Evolutionary conservation across 305 asterid genomes (phyloP).

Genomic region (Striga hermonthica): DNA sequence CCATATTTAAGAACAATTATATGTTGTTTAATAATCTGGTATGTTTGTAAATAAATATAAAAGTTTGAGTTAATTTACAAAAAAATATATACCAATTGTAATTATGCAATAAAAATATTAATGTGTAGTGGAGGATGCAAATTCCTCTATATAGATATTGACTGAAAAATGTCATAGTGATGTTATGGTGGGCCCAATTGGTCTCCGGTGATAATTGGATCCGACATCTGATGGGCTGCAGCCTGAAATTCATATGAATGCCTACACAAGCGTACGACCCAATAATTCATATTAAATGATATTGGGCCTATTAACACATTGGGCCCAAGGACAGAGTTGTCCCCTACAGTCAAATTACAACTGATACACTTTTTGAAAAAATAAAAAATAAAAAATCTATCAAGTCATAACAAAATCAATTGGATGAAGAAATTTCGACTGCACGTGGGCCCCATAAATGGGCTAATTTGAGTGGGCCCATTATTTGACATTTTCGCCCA

Average conservation of each 20-base stretch:
- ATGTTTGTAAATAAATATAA: too few relatives aligned
- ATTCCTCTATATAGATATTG: too few relatives aligned
- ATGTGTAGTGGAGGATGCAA: too few relatives aligned
- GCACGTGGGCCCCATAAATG: slow-evolving; percentile 4
- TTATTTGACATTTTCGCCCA: slow-evolving; percentile 24
- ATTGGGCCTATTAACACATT: slow-evolving; percentile 20
- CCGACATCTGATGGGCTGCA: slow-evolving; percentile 32
- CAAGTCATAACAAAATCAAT: background rate
- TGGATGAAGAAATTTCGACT: background rate
- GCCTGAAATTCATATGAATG: slow-evolving; percentile 15
- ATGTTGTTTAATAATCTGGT: too few relatives aligned
- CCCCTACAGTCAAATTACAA: too few relatives aligned
- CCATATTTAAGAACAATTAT: too few relatives aligned
- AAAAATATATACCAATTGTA: too few relatives aligned
- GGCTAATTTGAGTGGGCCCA: slow-evolving; percentile 33
- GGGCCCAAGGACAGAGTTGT: slow-evolving; percentile 14
- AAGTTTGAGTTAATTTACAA: too few relatives aligned
- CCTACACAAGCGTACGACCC: slow-evolving; percentile 21
- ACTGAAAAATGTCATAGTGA: too few relatives aligned
- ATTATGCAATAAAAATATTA: too few relatives aligned
- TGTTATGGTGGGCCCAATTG: slow-evolving; percentile 15
- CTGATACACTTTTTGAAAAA: too few relatives aligned
- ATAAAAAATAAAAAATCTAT: background rate
- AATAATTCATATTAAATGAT: background rate
- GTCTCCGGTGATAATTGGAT: slow-evolving; percentile 12